A percentile compares a stretch with the other conserved stretches of the same genome.
These are phyloP conservation scores for Aphanoascus verrucosus DNA, from an alignment of 2,329 filamentous ascomycete species.

Conservation along the genomic window DNA sequence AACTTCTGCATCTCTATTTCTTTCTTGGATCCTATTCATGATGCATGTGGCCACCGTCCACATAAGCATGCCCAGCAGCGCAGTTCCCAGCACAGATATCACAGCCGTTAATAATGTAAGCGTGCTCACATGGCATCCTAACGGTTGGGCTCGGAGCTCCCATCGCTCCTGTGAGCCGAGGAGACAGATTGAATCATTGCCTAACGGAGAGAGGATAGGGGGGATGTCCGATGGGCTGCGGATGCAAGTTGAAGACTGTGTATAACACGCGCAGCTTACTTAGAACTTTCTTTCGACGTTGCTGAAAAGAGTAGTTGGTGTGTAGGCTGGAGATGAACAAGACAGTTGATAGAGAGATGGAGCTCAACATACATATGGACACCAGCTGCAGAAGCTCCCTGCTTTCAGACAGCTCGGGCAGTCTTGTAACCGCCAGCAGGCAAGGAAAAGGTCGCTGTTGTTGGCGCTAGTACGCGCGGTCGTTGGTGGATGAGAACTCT, in stretches of 20 bases:
- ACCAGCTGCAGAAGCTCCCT: constrained; percentile 30
- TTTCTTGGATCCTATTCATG: constrained; percentile 14
- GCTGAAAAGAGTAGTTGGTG: no score
- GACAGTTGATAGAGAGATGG: constrained; percentile 10
- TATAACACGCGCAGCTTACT: neutral
- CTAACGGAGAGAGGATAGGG: constrained; percentile 31
- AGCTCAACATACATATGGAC: constrained; percentile 25
- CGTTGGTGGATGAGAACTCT: neutral
- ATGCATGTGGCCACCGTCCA: constrained; percentile 17
- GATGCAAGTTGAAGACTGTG: constrained; percentile 32
- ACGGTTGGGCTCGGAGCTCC: constrained; percentile 31
- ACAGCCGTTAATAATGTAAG: constrained; percentile 30
- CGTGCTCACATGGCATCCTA: constrained; percentile 34
- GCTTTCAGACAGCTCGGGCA: constrained; percentile 28
- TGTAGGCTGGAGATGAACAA: no score
- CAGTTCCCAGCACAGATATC: constrained; percentile 24
- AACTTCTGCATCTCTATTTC: constrained; percentile 14
- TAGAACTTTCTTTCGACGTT: neutral
- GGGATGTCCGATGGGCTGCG: constrained; percentile 29
- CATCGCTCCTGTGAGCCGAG: constrained; percentile 32
- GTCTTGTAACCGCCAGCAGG: constrained; percentile 31
- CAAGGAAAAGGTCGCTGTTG: constrained; percentile 20
- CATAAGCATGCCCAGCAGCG: constrained; percentile 19
- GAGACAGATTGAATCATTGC: constrained; percentile 29
- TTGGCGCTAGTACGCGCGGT: constrained; percentile 19